Conservation (phyloP, 2,329 filamentous ascomycete genomes). For the Fusarium sp. region DNA sequence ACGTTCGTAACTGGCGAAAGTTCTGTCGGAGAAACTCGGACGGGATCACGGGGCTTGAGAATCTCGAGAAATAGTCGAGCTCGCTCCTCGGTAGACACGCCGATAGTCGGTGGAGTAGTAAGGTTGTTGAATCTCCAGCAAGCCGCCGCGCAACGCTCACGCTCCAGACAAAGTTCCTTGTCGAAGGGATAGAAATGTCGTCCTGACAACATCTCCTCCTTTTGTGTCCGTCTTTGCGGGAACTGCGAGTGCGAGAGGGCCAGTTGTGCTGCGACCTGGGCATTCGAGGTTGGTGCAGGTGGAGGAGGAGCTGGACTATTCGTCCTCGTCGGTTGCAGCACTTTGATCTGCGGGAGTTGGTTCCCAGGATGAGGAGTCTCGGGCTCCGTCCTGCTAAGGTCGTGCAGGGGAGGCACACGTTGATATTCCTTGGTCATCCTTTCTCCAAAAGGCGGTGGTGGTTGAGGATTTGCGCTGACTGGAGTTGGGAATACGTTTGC, state of each 20-base stretch:
- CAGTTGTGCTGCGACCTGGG: constrained; percentile 68
- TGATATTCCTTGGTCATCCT: constrained; percentile 68
- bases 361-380: constrained; percentile 64
- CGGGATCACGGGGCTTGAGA: constrained; percentile 68
- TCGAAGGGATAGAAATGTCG: constrained; percentile 84
- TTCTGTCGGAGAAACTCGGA: constrained; percentile 66
- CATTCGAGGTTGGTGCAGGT: constrained; percentile 54
- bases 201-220: constrained; percentile 89
- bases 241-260: constrained; percentile 67
- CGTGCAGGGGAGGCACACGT: constrained; percentile 70
- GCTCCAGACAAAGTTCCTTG: constrained; percentile 80
- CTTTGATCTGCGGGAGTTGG: constrained; percentile 67
- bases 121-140: constrained; percentile 87
- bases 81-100: constrained; percentile 75
- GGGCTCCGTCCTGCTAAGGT: constrained; percentile 65
- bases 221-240: constrained; percentile 70
- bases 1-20: constrained; percentile 62
- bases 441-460: constrained; percentile 57
- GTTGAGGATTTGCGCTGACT: constrained; percentile 65
- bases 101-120: constrained; percentile 77
- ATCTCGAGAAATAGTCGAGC: constrained; percentile 78
- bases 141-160: constrained; percentile 84
- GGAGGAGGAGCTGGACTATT: constrained; percentile 57
- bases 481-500: constrained; percentile 71
- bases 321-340: constrained; percentile 62